Evolutionary conservation across 2,329 filamentous ascomycete species (phyloP).

Genomic region (Fusarium albosuccineum): DNA sequence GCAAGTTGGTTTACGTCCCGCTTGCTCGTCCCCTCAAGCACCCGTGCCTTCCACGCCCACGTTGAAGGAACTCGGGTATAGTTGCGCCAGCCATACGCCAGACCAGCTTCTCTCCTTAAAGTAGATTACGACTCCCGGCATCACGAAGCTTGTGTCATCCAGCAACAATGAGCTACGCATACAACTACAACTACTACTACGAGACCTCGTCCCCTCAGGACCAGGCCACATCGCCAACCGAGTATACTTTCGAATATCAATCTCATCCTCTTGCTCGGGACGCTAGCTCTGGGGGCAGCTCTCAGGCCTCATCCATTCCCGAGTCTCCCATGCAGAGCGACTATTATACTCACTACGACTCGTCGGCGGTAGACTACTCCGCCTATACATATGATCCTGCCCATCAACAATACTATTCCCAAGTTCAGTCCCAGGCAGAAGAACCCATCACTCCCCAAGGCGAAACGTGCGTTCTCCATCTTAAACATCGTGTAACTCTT

Average conservation of each 20-base stretch:
- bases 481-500: neutral
- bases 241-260: conserved; percentile 37
- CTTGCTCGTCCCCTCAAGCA: conserved; percentile 32
- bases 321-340: conserved; percentile 43
- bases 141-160: neutral
- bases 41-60: conserved; percentile 12
- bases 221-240: conserved; percentile 33
- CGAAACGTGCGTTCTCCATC: conserved; percentile 30
- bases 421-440: conserved; percentile 4
- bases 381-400: conserved; percentile 4
- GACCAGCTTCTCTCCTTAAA: neutral
- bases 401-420: conserved; percentile 29
- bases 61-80: conserved; percentile 14
- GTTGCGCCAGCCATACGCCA: neutral
- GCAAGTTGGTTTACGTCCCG: conserved; percentile 16
- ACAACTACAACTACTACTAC: conserved; percentile 29
- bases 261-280: conserved; percentile 47
- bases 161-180: conserved; percentile 34
- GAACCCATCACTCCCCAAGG: conserved; percentile 19
- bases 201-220: conserved; percentile 37
- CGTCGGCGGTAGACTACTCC: conserved; percentile 21
- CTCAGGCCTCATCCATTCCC: conserved; percentile 44
- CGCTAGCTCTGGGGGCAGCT: conserved; percentile 49
- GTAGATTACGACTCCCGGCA: neutral
- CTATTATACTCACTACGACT: conserved; percentile 36